Evolutionary conservation across 176 grass and related monocot species (phyloP).

Genomic region (Echinochloa phyllopogon): DNA sequence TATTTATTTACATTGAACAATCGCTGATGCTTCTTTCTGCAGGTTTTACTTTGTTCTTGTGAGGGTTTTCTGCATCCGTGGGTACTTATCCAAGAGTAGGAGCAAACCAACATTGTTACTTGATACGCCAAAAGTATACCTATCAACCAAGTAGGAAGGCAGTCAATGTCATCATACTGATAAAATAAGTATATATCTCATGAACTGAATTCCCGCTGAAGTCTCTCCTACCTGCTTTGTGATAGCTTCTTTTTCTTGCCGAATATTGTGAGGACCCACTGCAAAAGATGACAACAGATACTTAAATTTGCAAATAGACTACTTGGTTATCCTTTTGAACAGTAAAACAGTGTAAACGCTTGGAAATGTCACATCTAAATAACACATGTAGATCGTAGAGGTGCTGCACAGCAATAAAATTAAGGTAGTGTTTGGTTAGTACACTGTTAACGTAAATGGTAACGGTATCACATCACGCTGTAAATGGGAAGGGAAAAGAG

Average conservation of each 20-base stretch:
- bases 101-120: conserved; percentile 81
- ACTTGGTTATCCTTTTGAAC: not conserved
- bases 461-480: no score
- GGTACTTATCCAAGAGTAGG: conserved; percentile 81
- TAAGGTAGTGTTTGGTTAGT: no score
- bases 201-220: conserved; percentile 31
- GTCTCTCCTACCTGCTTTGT: conserved; percentile 55
- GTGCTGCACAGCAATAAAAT: not conserved
- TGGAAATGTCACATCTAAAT: not conserved
- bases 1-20: conserved; percentile 61
- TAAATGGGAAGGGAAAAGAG: no score
- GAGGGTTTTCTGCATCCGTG: conserved; percentile 57
- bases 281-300: conserved; percentile 40
- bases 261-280: conserved; percentile 64
- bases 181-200: conserved; percentile 2
- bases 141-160: conserved; percentile 48
- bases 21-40: conserved; percentile 19
- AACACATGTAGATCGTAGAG: not conserved
- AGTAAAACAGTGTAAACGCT: not conserved
- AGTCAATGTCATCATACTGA: conserved; percentile 37
- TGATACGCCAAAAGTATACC: conserved; percentile 81
- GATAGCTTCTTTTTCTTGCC: conserved; percentile 60
- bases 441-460: no score
- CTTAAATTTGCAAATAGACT: not conserved
- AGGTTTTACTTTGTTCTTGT: conserved; percentile 42